Evolutionary conservation across 306 rosid species (phyloP).

Genomic region (Cucurbita ficifolia): DNA sequence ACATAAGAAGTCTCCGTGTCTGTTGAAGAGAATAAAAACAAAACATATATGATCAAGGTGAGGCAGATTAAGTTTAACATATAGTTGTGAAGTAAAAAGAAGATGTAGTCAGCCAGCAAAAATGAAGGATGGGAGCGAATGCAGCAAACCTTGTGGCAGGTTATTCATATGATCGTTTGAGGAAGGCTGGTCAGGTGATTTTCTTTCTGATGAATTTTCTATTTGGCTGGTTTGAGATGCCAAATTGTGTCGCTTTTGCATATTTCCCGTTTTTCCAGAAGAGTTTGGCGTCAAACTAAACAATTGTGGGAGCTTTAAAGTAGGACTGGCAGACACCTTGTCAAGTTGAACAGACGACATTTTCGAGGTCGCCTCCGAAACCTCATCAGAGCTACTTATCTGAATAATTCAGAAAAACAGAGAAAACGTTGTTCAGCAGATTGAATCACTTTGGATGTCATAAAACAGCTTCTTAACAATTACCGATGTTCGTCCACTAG

Average conservation of each 20-base stretch:
- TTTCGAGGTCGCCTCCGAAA: constrained; percentile 60
- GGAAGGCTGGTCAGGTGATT: constrained; percentile 42
- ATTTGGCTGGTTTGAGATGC: constrained; percentile 53
- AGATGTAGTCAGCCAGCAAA: constrained; percentile 12
- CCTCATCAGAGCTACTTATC: constrained; percentile 62
- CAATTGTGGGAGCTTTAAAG: constrained; percentile 92
- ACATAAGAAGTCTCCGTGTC: constrained; percentile 38
- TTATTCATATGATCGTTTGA: constrained; percentile 37
- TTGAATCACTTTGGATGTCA: background rate
- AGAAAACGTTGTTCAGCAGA: constrained; percentile 1
- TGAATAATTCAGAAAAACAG: constrained; percentile 19
- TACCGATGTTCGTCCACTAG: constrained; percentile 68
- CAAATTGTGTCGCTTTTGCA: constrained; percentile 49
- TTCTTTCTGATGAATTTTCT: constrained; percentile 50
- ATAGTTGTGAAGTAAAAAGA: constrained; percentile 4
- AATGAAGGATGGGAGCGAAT: constrained; percentile 6
- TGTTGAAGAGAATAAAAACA: constrained; percentile 17
- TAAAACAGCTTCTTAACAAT: constrained; percentile 2
- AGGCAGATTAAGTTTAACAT: constrained; percentile 6
- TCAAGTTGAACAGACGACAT: constrained; percentile 64
- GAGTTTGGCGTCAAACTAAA: constrained; percentile 77
- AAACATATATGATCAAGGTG: constrained; percentile 9
- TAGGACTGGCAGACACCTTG: constrained; percentile 70
- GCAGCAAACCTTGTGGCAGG: constrained; percentile 55
- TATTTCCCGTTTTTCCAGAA: constrained; percentile 74